Evolutionary conservation across 1,284 basidiomycete genomes (phyloP).

Genomic region (Sporisorium graminicola): DNA sequence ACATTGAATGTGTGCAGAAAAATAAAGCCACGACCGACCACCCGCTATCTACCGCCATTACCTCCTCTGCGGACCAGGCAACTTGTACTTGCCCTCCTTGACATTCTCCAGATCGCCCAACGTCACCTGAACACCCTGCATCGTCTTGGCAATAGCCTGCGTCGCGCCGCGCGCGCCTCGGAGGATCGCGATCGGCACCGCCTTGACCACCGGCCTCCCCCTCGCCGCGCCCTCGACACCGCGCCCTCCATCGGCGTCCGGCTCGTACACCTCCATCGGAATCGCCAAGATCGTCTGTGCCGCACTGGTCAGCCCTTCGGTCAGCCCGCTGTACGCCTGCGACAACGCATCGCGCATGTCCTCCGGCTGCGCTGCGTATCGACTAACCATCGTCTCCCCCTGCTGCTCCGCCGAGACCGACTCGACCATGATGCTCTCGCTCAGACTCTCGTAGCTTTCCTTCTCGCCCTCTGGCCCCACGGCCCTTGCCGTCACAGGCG

Average conservation of each 20-base stretch:
- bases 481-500: slow-evolving; percentile 78
- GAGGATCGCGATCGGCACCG: slow-evolving; percentile 94
- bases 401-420: slow-evolving; percentile 4
- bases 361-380: slow-evolving; percentile 89
- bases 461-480: slow-evolving; percentile 66
- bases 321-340: slow-evolving; percentile 85
- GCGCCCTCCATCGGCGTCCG: slow-evolving; percentile 69
- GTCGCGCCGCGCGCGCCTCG: slow-evolving; percentile 97
- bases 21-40: neutral
- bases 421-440: slow-evolving; percentile 24
- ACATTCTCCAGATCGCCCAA: slow-evolving; percentile 59
- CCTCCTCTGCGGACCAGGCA: slow-evolving; percentile 5
- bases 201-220: slow-evolving; percentile 82
- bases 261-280: slow-evolving; percentile 98
- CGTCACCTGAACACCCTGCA: slow-evolving; percentile 88
- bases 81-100: slow-evolving; percentile 62
- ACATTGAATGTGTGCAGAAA: too few species aligned
- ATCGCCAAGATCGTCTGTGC: slow-evolving; percentile 98
- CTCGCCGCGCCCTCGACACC: slow-evolving; percentile 59
- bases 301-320: slow-evolving; percentile 79
- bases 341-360: slow-evolving; percentile 88
- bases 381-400: slow-evolving; percentile 74
- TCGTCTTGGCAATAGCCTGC: slow-evolving; percentile 93
- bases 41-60: neutral
- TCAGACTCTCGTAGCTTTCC: slow-evolving; percentile 33